Evolutionary conservation across 2,329 filamentous ascomycete species (phyloP), one percentile per base, ranked within the genome.

Genomic region (Aspergillus sergii): DNA sequence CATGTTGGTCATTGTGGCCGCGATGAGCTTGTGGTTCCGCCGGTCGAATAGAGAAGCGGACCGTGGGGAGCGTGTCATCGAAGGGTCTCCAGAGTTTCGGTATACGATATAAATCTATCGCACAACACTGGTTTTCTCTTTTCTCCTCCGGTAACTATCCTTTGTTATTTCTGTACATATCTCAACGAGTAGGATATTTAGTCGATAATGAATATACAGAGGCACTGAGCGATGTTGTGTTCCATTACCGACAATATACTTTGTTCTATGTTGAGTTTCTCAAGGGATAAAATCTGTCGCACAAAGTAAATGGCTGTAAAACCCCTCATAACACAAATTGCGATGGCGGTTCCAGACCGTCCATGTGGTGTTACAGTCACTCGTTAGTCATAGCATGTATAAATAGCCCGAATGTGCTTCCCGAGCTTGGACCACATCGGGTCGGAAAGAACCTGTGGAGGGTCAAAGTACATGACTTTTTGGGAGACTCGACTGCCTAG

Each of bases 51-150:
- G 68, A 50, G 71, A 77, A 62, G 77, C 77, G 19, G 72, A 76
- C 34, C 67, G 67, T 32, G 76, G 77, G 23, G 66, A 76, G 68
- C 64, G 73, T 41, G 66, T 76, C 9, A 76, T 78, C 58, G 77
- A 79, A 63, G 74, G 70, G 10, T 71, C 72, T 23, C 59, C 72
- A 11, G 69, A 68, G n/a, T 80, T 80, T 66, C 74, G 77, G 41
- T 80, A 80, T 68, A 80, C 73, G 1, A 16, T 62, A 30, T 56
- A n/a, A 34, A 11, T 26, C 9, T 32, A 16, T 2, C 46, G 16
- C 7, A 19, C 10, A 4, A 28, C 26, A n/a, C 14, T 19, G 46
- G 26, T 26, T 50, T 50, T 45, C 10, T 10, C 3, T 30, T 50
- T 30, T 30, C 8, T 28, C 26, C 30, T 50, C 12, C 10, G 16